Evolutionary conservation across 768 basidiomycete species (phyloP).

Genomic region (Pholiota molesta): DNA sequence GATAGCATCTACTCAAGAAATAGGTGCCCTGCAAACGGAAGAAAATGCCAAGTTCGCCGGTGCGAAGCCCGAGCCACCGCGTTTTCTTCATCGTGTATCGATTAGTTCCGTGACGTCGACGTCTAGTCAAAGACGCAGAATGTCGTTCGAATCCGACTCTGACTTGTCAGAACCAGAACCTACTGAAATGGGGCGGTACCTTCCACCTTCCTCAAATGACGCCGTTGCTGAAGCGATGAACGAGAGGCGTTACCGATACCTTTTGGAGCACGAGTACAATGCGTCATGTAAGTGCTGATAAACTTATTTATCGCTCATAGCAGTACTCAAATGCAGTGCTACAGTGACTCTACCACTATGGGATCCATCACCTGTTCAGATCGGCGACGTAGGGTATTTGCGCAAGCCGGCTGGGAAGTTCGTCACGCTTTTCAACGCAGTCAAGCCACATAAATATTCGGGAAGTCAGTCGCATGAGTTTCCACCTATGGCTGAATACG

Average conservation of each 20-base stretch:
- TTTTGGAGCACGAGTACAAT: constrained; percentile 71
- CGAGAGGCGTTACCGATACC: constrained; percentile 70
- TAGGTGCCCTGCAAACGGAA: constrained; percentile 25
- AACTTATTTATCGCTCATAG: neutral
- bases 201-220: constrained; percentile 39
- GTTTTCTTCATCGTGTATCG: constrained; percentile 5
- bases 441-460: constrained; percentile 50
- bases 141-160: neutral
- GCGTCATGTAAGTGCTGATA: constrained; percentile 52
- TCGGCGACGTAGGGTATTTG: constrained; percentile 81
- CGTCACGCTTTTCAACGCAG: constrained; percentile 71
- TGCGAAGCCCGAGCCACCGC: constrained; percentile 17
- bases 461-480: constrained; percentile 39
- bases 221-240: constrained; percentile 46
- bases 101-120: constrained; percentile 1
- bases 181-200: constrained; percentile 29
- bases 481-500: constrained; percentile 62
- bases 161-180: constrained; percentile 24
- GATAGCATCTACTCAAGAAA: constrained; percentile 25
- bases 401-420: constrained; percentile 70
- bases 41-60: constrained; percentile 16
- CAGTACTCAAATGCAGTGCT: constrained; percentile 5
- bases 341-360: constrained; percentile 71
- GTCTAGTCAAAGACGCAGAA: neutral
- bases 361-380: constrained; percentile 60